These are phyloP conservation scores for Coemansia sp. DNA, from an alignment of 192 early-diverging fungal species.

Conservation along the genomic window DNA sequence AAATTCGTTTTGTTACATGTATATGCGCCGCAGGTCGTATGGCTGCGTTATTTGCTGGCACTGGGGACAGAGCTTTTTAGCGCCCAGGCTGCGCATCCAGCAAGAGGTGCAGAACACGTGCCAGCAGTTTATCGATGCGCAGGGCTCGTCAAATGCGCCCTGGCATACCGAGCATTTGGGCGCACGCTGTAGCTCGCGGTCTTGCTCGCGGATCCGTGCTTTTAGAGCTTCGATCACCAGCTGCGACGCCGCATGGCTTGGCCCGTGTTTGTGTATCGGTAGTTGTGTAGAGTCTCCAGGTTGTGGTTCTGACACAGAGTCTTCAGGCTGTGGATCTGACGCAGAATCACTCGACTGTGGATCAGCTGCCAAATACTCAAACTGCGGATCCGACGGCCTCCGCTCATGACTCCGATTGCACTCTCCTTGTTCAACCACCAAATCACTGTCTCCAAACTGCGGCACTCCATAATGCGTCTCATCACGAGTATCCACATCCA, in stretches of 20 bases:
- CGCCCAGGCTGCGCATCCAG: constrained; percentile 81
- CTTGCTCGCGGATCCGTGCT: constrained; percentile 66
- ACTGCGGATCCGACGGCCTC: constrained; percentile 48
- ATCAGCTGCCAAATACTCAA: constrained; percentile 11
- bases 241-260: constrained; percentile 29
- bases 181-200: constrained; percentile 46
- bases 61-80: constrained; percentile 89
- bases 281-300: too few relatives aligned
- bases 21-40: constrained; percentile 76
- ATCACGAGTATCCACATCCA: constrained; percentile 83
- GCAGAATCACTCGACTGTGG: background rate
- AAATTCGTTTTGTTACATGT: constrained; percentile 58
- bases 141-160: constrained; percentile 68
- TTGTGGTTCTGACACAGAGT: too few relatives aligned
- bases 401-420: constrained; percentile 27
- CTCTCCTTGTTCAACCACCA: background rate
- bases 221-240: constrained; percentile 83
- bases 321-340: too few relatives aligned
- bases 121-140: constrained; percentile 83
- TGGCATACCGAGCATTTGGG: constrained; percentile 80
- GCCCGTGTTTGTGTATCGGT: background rate
- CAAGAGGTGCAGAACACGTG: constrained; percentile 90
- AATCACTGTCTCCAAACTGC: constrained; percentile 66
- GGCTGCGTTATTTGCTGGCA: constrained; percentile 85
- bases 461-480: constrained; percentile 67